Percentiles rank a stretch among this genome's conserved stretches.
phyloP scores from a whole-genome alignment of 768 basidiomycete genomes.

The Sarcodon sp. region DNA sequence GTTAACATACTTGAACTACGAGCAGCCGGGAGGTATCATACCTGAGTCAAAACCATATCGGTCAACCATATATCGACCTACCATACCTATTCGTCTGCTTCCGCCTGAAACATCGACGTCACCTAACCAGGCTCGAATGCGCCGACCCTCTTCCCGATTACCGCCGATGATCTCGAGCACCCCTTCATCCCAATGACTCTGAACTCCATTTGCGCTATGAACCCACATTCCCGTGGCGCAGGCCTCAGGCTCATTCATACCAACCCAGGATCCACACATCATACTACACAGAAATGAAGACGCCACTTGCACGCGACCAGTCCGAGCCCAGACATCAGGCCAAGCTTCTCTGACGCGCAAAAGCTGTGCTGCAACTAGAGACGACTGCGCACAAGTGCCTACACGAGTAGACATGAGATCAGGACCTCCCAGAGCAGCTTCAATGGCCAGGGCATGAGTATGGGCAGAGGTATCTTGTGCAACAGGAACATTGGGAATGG shows the following conservation, averaged over 20 bases:
- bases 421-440: constrained; percentile 65
- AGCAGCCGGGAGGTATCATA: constrained; percentile 13
- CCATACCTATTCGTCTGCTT: constrained; percentile 46
- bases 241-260: constrained; percentile 66
- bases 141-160: constrained; percentile 56
- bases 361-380: constrained; percentile 63
- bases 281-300: constrained; percentile 63
- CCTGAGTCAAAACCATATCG: constrained; percentile 74
- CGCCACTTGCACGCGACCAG: constrained; percentile 68
- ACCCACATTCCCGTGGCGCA: constrained; percentile 73
- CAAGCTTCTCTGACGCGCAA: constrained; percentile 69
- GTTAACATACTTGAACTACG: neutral
- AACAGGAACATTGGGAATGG: constrained; percentile 61
- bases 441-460: constrained; percentile 63
- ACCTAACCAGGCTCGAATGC: constrained; percentile 72
- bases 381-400: constrained; percentile 59
- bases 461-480: constrained; percentile 75
- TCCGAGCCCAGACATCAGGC: constrained; percentile 71
- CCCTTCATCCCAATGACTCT: constrained; percentile 66
- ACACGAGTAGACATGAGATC: constrained; percentile 68
- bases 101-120: constrained; percentile 64
- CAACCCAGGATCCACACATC: constrained; percentile 57
- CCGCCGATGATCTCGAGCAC: constrained; percentile 72
- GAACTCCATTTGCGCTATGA: constrained; percentile 22
- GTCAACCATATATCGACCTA: constrained; percentile 67